Conservation (phyloP, 1,139 yeast genomes). For the Kodamaea sp. region DNA sequence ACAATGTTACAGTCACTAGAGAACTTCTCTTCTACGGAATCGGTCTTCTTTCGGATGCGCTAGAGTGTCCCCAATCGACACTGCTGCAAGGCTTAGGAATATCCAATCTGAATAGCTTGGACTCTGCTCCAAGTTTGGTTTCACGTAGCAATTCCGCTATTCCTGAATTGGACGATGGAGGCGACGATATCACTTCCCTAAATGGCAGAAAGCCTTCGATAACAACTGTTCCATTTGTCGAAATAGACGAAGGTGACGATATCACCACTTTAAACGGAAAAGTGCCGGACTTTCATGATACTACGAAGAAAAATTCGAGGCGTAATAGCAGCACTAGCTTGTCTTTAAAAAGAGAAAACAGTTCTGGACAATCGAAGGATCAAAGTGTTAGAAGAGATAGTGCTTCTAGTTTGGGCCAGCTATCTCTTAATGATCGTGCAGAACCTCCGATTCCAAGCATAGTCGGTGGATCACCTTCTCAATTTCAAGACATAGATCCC, state of each 20-base stretch:
- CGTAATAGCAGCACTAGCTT: neutral
- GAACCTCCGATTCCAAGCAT: neutral
- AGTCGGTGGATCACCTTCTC: slow-evolving; percentile 1
- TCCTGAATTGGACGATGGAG: slow-evolving; percentile 19
- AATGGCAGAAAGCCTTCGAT: slow-evolving; percentile 13
- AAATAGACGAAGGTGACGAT: slow-evolving; percentile 31
- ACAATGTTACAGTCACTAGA: slow-evolving; percentile 16
- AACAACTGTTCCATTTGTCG: slow-evolving; percentile 13
- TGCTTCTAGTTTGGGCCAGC: neutral
- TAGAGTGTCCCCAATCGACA: slow-evolving; percentile 11
- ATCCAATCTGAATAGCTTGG: neutral
- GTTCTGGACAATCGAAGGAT: neutral
- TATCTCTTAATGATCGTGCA: neutral
- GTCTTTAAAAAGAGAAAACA: neutral
- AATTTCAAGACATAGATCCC: slow-evolving; percentile 28
- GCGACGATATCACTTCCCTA: slow-evolving; percentile 26
- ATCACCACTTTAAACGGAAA: slow-evolving; percentile 27
- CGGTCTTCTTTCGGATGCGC: slow-evolving; percentile 20
- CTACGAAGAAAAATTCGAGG: neutral
- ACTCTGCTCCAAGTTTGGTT: neutral
- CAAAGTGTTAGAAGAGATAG: neutral
- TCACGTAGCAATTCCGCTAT: neutral
- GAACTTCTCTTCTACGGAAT: slow-evolving; percentile 25
- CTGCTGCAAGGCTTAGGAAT: neutral
- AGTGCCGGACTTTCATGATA: neutral